Base-by-base conservation (phyloP, 1,284 basidiomycete genomes). In the Entoloma clypeatum region DNA sequence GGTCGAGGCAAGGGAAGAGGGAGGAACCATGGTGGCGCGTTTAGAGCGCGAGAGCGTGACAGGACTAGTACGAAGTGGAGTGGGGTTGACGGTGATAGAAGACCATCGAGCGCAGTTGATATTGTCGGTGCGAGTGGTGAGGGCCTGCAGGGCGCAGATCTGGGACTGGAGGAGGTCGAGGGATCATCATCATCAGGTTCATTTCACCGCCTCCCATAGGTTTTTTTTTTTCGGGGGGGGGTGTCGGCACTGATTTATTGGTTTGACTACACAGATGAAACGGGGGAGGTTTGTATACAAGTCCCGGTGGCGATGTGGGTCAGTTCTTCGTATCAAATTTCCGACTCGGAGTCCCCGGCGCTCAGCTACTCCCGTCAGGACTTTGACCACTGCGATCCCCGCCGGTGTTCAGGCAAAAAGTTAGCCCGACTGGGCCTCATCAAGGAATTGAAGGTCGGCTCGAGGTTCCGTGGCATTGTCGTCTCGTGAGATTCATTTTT, bases 381-480 rank as follows among this genome's bases (percentile, higher is more conserved):
- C 61, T 97, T 99, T 62, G 86, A 92, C 59, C 95, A 98, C 60
- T 98, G 95, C 61, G 94, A 99, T 62, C 94, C 95, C 0, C 81
- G 82, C 38, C 80, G 92, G 25, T 99, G 95, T 57, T 94, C 91
- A 6, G 95, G 95, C 8, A 97, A 97, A 71, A 95, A 93, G 60
- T 78, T 99, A 0, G 72, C 91, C 0, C 73, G 95, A 4, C 74
- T 93, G 14, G 90, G 91, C 1, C 69, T 98, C 23, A 88, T 97
- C 57, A 81, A 78, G 41, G 83, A 91, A 46, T 75, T 99, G 46
- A 75, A 81, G 36, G 78, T 99, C 7, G 93, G 94, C 0, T 76
- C 87, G 43, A 75, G 89, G 28, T 98, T 97, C 62, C 75, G 90
- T 53, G 95, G 95, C 3, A 72, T 98, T 36, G 94, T 97, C 22